Evolutionary conservation across 1,284 basidiomycete genomes (phyloP).

Genomic region (Puccinia coronata): DNA sequence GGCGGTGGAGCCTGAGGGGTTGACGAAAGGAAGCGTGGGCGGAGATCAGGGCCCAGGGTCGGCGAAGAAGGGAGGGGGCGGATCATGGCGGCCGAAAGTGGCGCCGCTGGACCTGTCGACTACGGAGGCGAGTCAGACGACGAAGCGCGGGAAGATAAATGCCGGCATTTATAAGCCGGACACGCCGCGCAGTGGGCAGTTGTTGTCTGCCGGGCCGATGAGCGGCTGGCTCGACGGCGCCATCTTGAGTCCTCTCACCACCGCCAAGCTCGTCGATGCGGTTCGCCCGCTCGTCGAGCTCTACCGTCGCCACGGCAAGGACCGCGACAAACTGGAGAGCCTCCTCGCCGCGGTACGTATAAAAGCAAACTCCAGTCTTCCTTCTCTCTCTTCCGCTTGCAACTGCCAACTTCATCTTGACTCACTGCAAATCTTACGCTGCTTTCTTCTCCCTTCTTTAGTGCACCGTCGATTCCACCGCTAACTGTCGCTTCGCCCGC

Average conservation of each 20-base stretch:
- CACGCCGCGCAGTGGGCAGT: no score
- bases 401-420: not conserved
- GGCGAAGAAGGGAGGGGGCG: not conserved
- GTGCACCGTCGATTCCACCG: not conserved
- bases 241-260: not conserved
- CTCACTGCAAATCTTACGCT: no score
- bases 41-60: no score
- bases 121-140: no score
- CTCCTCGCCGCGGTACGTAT: not conserved
- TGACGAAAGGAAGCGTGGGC: no score
- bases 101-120: not conserved
- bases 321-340: not conserved
- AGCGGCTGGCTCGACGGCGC: not conserved
- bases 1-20: no score
- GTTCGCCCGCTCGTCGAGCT: not conserved
- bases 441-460: not conserved
- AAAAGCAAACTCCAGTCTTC: no score
- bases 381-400: not conserved
- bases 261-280: not conserved
- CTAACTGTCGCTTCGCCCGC: not conserved
- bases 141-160: no score
- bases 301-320: not conserved
- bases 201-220: no score
- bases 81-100: not conserved
- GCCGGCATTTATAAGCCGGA: no score